Evolutionary conservation across 306 rosid genomes (phyloP).

Genomic region (Luffa acutangula): DNA sequence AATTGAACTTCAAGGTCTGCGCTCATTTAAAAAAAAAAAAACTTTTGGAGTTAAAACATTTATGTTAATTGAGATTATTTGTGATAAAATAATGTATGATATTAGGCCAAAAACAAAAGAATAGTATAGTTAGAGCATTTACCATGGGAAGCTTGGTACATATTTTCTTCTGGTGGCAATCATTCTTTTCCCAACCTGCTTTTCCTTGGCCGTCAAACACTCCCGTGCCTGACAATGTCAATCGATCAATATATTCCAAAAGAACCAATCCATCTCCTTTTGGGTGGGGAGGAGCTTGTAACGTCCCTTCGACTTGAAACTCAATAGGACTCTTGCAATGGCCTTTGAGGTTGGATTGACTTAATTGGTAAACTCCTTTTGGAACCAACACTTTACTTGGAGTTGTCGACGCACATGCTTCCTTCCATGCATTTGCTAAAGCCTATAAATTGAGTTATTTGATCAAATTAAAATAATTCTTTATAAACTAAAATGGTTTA

Average conservation of each 20-base stretch:
- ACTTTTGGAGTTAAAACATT: no score
- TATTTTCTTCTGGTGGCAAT: neutral
- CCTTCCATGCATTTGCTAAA: constrained; percentile 20
- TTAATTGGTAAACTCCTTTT: constrained; percentile 2
- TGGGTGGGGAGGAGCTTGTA: constrained; percentile 13
- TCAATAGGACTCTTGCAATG: constrained; percentile 33
- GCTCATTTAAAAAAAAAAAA: no score
- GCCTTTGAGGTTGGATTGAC: constrained; percentile 6
- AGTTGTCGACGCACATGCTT: constrained; percentile 17
- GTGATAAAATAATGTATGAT: no score
- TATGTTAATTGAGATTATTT: no score
- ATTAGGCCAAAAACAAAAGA: no score
- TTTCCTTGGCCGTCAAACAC: constrained; percentile 35
- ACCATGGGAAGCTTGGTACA: constrained; percentile 23
- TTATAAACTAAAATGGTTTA: no score
- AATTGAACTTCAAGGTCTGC: no score
- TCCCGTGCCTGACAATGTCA: constrained; percentile 33
- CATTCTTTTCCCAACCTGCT: constrained; percentile 22
- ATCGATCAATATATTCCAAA: constrained; percentile 5
- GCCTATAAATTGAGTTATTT: neutral
- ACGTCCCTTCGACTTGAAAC: constrained; percentile 13
- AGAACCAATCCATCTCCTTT: constrained; percentile 20
- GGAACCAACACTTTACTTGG: constrained; percentile 12
- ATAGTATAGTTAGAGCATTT: neutral
- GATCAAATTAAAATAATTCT: no score